phyloP scores from a whole-genome alignment of 495 filamentous ascomycete species.

The Penicillium subrubescens region DNA sequence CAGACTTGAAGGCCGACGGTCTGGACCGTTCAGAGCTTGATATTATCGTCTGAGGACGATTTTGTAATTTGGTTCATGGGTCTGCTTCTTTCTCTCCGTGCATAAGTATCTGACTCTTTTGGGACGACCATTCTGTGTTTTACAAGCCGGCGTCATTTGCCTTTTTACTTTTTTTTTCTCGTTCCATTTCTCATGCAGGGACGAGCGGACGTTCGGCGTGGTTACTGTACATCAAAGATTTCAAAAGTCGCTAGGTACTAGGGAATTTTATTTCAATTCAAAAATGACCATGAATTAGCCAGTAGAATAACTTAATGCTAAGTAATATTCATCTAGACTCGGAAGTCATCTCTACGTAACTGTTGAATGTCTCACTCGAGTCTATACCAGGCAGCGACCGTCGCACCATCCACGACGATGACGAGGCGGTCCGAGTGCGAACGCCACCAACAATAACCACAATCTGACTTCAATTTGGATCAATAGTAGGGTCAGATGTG shows the following conservation, averaged over 20 bases:
- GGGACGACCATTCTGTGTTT: constrained; percentile 13
- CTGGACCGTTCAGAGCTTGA: constrained; percentile 75
- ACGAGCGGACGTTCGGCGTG: constrained; percentile 32
- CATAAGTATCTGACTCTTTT: constrained; percentile 16
- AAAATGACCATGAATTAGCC: background rate
- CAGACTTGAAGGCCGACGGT: constrained; percentile 74
- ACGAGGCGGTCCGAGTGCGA: background rate
- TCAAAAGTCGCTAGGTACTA: constrained; percentile 21
- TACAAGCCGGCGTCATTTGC: constrained; percentile 26
- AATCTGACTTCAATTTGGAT: background rate
- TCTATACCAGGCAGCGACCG: background rate
- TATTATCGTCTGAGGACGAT: constrained; percentile 69
- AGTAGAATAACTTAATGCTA: background rate
- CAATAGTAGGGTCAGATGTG: background rate
- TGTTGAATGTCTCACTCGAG: background rate
- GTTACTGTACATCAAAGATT: constrained; percentile 30
- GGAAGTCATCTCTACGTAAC: background rate
- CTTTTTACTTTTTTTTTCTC: constrained; percentile 15
- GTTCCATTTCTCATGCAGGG: constrained; percentile 20
- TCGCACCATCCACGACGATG: background rate
- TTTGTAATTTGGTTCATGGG: constrained; percentile 14
- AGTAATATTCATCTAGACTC: background rate
- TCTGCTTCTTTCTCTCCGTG: constrained; percentile 25
- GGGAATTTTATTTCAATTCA: background rate
- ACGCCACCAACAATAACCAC: background rate